These are phyloP conservation scores for Pneumocystis carinii DNA, from an alignment of 1,139 yeast species.

Conservation along the genomic window DNA sequence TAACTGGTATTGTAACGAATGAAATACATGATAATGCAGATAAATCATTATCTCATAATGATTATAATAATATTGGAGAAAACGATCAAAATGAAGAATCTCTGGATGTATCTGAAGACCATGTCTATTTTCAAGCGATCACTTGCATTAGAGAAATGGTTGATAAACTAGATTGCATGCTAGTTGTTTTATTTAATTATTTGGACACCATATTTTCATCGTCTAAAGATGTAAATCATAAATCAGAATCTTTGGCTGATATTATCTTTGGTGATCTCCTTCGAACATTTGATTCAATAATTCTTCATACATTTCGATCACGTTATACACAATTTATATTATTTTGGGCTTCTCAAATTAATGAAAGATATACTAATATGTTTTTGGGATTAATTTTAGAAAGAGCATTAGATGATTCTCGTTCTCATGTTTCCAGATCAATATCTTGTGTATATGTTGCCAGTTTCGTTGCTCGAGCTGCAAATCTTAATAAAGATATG, in stretches of 20 bases:
- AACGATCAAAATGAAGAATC: not conserved
- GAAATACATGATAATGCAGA: not conserved
- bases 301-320: slow-evolving; percentile 85
- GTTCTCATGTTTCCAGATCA: slow-evolving; percentile 57
- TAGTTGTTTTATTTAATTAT: slow-evolving; percentile 10
- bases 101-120: not conserved
- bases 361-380: slow-evolving; percentile 71
- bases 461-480: slow-evolving; percentile 82
- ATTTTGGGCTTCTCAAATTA: slow-evolving; percentile 69
- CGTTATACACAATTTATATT: slow-evolving; percentile 74
- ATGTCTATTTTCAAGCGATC: not conserved
- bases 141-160: slow-evolving; percentile 9
- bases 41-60: not conserved
- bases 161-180: slow-evolving; percentile 11
- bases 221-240: not conserved
- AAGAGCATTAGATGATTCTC: slow-evolving; percentile 55
- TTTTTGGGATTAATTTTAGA: slow-evolving; percentile 72
- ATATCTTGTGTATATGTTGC: slow-evolving; percentile 87
- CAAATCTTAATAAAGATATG: slow-evolving; percentile 53
- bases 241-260: slow-evolving; percentile 2
- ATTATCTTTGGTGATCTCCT: slow-evolving; percentile 9
- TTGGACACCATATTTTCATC: slow-evolving; percentile 6
- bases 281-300: slow-evolving; percentile 11
- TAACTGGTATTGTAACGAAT: slow-evolving; percentile 1
- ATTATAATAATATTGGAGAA: not conserved